Evolutionary conservation across 306 rosid genomes (phyloP).

Genomic region (Corylus americana): DNA sequence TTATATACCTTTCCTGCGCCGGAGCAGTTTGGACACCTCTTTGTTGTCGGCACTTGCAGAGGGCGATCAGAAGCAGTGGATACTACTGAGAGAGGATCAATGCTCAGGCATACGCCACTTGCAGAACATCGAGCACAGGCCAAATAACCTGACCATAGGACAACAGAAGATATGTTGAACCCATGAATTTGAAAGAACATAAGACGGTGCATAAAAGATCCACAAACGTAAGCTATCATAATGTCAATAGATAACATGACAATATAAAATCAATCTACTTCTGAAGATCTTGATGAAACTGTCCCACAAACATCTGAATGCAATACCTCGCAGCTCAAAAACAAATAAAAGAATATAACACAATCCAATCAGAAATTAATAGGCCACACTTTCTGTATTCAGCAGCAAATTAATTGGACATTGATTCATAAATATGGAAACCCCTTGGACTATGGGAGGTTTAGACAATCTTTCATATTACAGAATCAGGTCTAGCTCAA

Average conservation of each 20-base stretch:
- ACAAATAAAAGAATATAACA: neutral
- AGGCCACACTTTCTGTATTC: neutral
- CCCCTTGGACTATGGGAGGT: neutral
- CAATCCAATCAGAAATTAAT: neutral
- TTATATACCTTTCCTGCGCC: conserved; percentile 90
- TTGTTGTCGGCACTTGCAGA: conserved; percentile 58
- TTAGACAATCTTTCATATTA: neutral
- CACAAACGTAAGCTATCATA: neutral
- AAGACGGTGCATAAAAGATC: neutral
- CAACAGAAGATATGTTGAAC: conserved; percentile 1
- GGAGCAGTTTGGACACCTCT: conserved; percentile 69
- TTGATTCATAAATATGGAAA: neutral
- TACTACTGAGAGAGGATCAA: conserved; percentile 55
- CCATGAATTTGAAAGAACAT: neutral
- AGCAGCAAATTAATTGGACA: neutral
- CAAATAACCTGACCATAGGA: conserved; percentile 67
- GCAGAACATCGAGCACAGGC: conserved; percentile 93
- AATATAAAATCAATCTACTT: conserved; percentile 8
- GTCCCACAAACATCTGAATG: conserved; percentile 2
- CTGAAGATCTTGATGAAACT: neutral
- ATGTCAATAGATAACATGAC: conserved; percentile 6
- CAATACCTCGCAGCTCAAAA: conserved; percentile 10
- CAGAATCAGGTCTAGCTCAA: conserved; percentile 3
- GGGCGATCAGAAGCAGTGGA: conserved; percentile 48
- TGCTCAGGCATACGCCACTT: conserved; percentile 74